phyloP scores from a whole-genome alignment of 306 rosid genomes.

The Luffa aegyptiaca region DNA sequence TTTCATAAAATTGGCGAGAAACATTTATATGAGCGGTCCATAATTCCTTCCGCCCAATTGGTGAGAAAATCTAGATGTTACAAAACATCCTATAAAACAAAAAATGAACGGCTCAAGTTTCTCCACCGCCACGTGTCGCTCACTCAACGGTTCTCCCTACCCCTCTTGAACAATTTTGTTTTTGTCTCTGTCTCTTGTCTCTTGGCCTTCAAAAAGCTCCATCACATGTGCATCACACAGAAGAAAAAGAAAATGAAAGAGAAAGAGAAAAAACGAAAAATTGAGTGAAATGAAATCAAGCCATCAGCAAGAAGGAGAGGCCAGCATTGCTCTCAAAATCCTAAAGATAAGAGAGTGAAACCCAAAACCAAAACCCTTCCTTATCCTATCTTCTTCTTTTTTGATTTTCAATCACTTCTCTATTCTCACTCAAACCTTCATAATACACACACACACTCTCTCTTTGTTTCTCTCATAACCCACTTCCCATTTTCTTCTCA shows the following conservation, averaged over 20 bases:
- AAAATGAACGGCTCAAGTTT: constrained; percentile 24
- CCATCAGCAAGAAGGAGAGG: constrained; percentile 49
- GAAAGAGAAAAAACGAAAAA: not conserved
- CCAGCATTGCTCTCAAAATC: constrained; percentile 52
- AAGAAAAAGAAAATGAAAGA: not conserved
- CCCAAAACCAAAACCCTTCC: constrained; percentile 20
- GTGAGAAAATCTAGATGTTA: constrained; percentile 19
- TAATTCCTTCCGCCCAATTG: constrained; percentile 14
- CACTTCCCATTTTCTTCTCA: not conserved
- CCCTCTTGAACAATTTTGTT: constrained; percentile 6
- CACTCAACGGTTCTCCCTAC: constrained; percentile 14
- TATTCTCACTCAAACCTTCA: not conserved
- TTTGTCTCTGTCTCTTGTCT: constrained; percentile 15
- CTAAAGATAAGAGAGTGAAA: constrained; percentile 19
- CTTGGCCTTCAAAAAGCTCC: constrained; percentile 7
- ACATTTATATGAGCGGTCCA: not conserved
- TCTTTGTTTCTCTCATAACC: not conserved
- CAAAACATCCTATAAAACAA: constrained; percentile 41
- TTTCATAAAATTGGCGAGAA: not conserved
- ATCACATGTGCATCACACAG: not conserved
- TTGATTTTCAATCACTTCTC: not conserved
- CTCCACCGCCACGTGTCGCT: constrained; percentile 30
- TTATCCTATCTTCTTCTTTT: constrained; percentile 74
- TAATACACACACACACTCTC: not conserved
- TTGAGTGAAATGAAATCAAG: constrained; percentile 13